A percentile compares a stretch with the other conserved stretches of the same genome.
Conservation (phyloP, 768 basidiomycete species). For the Sporobolomyces pararoseus region DNA sequence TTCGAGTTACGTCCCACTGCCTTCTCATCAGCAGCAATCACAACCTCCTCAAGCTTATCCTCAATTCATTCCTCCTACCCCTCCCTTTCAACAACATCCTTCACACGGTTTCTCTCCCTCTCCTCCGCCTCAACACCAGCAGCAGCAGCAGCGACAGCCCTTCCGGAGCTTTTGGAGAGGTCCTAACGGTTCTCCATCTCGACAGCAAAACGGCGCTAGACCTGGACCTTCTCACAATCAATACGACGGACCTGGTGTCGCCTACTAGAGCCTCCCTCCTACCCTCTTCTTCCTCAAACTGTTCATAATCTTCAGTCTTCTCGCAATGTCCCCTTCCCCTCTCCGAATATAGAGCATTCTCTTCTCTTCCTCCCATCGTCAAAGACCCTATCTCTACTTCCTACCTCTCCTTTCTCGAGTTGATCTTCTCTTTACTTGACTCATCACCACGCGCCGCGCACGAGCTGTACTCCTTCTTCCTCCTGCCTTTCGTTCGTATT, state of each 20-base stretch:
- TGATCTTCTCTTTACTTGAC: too few relatives aligned
- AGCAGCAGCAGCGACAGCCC: slow-evolving; percentile 19
- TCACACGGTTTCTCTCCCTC: slow-evolving; percentile 40
- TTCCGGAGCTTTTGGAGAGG: slow-evolving; percentile 12
- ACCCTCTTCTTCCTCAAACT: background rate
- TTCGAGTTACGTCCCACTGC: too few relatives aligned
- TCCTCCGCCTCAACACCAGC: slow-evolving; percentile 4
- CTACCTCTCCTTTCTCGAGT: too few relatives aligned
- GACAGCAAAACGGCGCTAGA: background rate
- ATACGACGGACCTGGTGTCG: slow-evolving; percentile 10
- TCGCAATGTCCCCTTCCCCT: background rate
- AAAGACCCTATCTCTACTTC: background rate
- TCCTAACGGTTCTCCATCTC: background rate
- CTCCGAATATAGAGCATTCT: background rate
- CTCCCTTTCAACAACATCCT: slow-evolving; percentile 3
- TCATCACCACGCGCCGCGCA: slow-evolving; percentile 15
- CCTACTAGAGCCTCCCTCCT: background rate
- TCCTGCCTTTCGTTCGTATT: too few relatives aligned
- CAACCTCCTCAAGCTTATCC: slow-evolving; percentile 3
- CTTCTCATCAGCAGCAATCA: background rate
- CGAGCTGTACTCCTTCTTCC: slow-evolving; percentile 6
- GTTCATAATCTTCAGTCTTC: background rate
- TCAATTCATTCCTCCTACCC: slow-evolving; percentile 10
- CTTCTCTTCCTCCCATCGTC: background rate
- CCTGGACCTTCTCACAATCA: background rate